Base-by-base conservation (phyloP, 768 basidiomycete genomes). In the Piloderma croceum region DNA sequence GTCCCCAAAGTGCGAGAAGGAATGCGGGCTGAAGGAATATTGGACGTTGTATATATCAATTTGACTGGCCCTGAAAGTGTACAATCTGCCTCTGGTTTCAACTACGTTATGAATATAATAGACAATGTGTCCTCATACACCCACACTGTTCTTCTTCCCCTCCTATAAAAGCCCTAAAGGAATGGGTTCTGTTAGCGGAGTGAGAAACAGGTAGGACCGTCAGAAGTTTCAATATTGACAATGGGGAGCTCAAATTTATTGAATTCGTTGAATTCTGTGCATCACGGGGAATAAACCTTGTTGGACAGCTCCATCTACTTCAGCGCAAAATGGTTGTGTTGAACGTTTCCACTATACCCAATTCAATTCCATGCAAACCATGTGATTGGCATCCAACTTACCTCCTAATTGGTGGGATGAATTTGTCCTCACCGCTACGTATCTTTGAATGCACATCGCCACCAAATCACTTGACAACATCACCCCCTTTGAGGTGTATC, bases 271-370 rank as follows among this genome's bases (percentile, higher is more conserved):
- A 21, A 1, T 61, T 48, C 50, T 42, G 49, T 7, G 37, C 34
- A 7, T 22, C 29, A 0, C 24, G 44, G 1, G 54, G 60, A 3
- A 50, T 40, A 1, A 7, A 32, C 1, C 45, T 51, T 7, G 34
- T 17, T 51, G 38, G 37, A 63, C 60, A 0, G 59, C 60, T 0
- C 54, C 62, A 0, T 52, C 69, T 45, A 67, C 62, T 6, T 67
- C 63, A n/a, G 58, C 57, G 0, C 60, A 67, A 10, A 69, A 61
- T 41, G 63, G 69, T 3, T 43, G 47, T 6, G 64, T 64, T 3
- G 64, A 71, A 38, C 52, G 61, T 1, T 38, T 61, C 25, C 66
- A 71, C 38, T 48, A 52, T 6, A 69, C 64, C 0, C 41, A 67
- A 4, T 49, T 67, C 39, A 51, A 48, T 10, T 55, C 60, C 29